Percentiles rank a stretch among this genome's conserved stretches.
These are phyloP conservation scores for Sabuloglossum arenarium DNA, from an alignment of 495 filamentous ascomycete species.

Conservation along the genomic window DNA sequence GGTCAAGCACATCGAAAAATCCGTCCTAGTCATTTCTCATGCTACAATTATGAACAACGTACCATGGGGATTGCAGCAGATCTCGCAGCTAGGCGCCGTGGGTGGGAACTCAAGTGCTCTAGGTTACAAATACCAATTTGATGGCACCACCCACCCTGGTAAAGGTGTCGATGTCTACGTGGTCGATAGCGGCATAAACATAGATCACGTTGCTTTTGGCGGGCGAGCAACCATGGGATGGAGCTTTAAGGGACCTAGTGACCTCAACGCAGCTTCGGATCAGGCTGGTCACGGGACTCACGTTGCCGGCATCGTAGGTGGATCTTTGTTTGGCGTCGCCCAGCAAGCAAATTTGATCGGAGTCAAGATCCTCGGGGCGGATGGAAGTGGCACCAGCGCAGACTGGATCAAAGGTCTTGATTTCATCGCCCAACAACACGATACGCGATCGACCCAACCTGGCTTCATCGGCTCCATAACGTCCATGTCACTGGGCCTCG, in stretches of 20 bases:
- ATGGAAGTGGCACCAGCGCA: conserved; percentile 15
- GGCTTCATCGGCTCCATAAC: conserved; percentile 21
- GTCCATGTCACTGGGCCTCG: conserved; percentile 22
- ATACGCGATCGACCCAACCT: conserved; percentile 11
- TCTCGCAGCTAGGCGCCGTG: conserved; percentile 18
- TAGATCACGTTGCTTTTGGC: conserved; percentile 22
- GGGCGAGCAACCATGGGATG: conserved; percentile 22
- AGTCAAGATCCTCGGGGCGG: conserved; percentile 19
- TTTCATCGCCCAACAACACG: conserved; percentile 17
- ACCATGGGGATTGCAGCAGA: conserved; percentile 30
- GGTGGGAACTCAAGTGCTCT: conserved; percentile 9
- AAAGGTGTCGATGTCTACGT: conserved; percentile 29
- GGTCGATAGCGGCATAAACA: conserved; percentile 27
- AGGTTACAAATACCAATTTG: conserved; percentile 23
- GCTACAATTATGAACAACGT: conserved; percentile 10
- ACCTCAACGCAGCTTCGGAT: conserved; percentile 14
- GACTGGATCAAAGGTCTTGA: conserved; percentile 20
- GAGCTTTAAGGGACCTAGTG: conserved; percentile 12
- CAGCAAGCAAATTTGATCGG: conserved; percentile 20
- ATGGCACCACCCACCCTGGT: conserved; percentile 15
- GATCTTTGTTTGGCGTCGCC: conserved; percentile 17
- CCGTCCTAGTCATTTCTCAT: conserved; percentile 6
- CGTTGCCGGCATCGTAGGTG: conserved; percentile 20
- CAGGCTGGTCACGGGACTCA: conserved; percentile 26
- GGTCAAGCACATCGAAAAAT: conserved; percentile 19